Evolutionary conservation across 805 yeast genomes (phyloP).

Genomic region (Candida alai): DNA sequence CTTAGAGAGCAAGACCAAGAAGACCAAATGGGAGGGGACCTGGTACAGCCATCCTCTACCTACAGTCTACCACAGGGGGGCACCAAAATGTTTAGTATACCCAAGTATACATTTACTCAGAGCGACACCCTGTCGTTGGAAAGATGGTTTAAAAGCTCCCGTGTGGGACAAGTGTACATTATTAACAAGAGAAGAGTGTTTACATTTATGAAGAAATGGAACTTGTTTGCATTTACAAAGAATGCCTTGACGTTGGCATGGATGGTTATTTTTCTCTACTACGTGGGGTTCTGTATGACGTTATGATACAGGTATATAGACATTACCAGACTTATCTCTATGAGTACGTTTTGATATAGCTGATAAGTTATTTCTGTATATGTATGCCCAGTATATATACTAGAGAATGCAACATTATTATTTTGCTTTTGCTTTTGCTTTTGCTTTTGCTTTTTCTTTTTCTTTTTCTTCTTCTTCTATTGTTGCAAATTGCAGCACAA

Average conservation of each 20-base stretch:
- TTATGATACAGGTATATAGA: constrained; percentile 11
- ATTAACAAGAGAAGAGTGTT: neutral
- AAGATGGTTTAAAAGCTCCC: constrained; percentile 6
- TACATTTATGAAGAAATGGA: constrained; percentile 18
- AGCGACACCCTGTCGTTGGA: constrained; percentile 1
- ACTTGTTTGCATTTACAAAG: constrained; percentile 15
- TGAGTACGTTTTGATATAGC: too few species aligned
- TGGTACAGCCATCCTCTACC: constrained; percentile 1
- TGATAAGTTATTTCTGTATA: too few species aligned
- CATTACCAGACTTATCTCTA: too few species aligned
- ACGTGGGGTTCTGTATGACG: constrained; percentile 20
- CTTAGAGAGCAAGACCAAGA: constrained; percentile 27
- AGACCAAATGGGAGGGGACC: neutral
- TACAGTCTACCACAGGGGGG: constrained; percentile 4
- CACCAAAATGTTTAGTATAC: constrained; percentile 13
- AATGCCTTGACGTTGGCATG: constrained; percentile 18
- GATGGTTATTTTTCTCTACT: constrained; percentile 19
- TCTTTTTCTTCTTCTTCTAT: too few species aligned
- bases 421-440: too few species aligned
- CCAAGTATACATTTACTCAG: constrained; percentile 23
- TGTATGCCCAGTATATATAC: too few species aligned
- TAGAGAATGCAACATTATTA: too few species aligned
- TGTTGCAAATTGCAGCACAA: too few species aligned
- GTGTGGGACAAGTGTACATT: constrained; percentile 3
- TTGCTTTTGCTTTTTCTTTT: too few species aligned